Evolutionary conservation across 179 eudicot species (phyloP), one percentile per base, ranked within the genome.

Genomic region (Nepenthes alata): DNA sequence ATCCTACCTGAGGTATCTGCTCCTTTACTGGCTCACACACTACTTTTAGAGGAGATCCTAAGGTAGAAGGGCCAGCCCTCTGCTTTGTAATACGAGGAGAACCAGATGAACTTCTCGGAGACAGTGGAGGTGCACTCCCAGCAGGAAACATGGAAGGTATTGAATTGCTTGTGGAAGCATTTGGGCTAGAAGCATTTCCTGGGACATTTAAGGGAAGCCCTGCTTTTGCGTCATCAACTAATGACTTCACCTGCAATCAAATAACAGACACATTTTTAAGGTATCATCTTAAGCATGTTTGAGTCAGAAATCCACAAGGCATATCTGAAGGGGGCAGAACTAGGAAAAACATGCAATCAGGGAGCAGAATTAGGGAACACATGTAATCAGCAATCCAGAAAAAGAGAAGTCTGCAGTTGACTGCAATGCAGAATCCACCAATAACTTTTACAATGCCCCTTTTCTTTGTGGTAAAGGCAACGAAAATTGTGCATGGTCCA

Each of bases 141-240:
- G 95, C 93, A 39, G 96, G 89, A 79, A 89, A 89, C 90, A 93
- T 86, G 58, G 96, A 93, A 45, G 96, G 98, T 66, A 89, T 74
- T 38, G 88, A 63, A 81, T 77, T 85, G 60, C 71, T 77, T 52
- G 90, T 67, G 66, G 85, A 74, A 62, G 88, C 83, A 67, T 81
- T 84, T 69, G 93, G 66, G 72, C 81, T 80, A 53, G 95, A 82
- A 69, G 78, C 74, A 68, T 80, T 71, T 62, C 91, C 96, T 34
- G 85, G 54, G 11, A 75, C 83, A 70, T 78, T 85, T 56, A 89
- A 68, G 11, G 86, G 79, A 74, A 77, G 82, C 55, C 95, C 95
- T 41, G 83, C 79, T 72, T 89, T 91, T 4, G 91, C 98, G 68
- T 83, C 89, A 72, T 75, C 83, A 58, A 89, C 83, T 74, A 93